phyloP scores from a whole-genome alignment of 768 basidiomycete species.

The Boletus pseudo-olivaceus region DNA sequence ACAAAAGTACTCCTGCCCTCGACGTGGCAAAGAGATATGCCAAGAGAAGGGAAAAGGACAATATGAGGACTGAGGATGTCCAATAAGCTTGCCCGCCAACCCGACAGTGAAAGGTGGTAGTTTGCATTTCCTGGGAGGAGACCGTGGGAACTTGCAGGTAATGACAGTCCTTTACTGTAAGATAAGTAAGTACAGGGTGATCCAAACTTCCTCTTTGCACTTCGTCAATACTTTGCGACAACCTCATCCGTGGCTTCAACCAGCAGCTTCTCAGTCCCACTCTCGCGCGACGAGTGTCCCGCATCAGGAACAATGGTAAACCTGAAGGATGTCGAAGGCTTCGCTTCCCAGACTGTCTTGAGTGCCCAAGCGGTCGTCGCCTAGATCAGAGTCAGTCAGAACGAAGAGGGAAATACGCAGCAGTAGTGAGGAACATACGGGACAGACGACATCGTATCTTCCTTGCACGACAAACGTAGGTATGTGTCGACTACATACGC shows the following conservation, averaged over 20 bases:
- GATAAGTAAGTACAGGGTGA: neutral
- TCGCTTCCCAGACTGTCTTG: conserved; percentile 80
- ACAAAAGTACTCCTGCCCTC: neutral
- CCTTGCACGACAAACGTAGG: conserved; percentile 82
- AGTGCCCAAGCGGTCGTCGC: conserved; percentile 77
- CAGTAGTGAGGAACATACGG: conserved; percentile 43
- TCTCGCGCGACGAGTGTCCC: conserved; percentile 81
- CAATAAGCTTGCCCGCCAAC: neutral
- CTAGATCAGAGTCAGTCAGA: conserved; percentile 33
- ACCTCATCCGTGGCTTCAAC: conserved; percentile 50
- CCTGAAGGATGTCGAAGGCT: conserved; percentile 34
- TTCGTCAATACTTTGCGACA: conserved; percentile 20
- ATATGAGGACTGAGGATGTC: neutral
- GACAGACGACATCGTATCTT: conserved; percentile 87
- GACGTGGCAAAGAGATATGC: conserved; percentile 1
- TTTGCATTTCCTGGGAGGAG: neutral
- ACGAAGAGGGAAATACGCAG: neutral
- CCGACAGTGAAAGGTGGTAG: too few relatives aligned
- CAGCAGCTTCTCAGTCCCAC: conserved; percentile 63
- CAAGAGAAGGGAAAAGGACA: conserved; percentile 5
- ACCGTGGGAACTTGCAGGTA: neutral
- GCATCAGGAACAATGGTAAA: conserved; percentile 79
- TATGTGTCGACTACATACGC: conserved; percentile 70
- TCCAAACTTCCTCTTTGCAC: too few relatives aligned
- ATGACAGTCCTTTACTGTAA: neutral